A percentile compares a stretch with the other conserved stretches of the same genome.
These are phyloP conservation scores for Niebla homalea DNA, from an alignment of 495 filamentous ascomycete genomes.

Conservation along the genomic window DNA sequence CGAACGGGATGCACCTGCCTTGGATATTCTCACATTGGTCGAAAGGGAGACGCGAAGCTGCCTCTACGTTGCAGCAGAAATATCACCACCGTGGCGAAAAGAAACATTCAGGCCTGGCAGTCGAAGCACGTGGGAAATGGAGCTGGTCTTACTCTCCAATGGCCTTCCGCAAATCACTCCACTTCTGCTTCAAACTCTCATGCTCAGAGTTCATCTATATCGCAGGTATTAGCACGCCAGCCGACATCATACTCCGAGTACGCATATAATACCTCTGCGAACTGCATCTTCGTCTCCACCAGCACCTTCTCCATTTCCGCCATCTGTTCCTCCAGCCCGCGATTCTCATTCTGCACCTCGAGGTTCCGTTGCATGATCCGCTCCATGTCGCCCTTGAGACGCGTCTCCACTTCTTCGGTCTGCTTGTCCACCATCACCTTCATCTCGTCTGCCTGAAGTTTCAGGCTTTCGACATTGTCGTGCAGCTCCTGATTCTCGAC, in stretches of 20 bases:
- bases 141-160: slow-evolving; percentile 26
- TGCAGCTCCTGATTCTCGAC: slow-evolving; percentile 82
- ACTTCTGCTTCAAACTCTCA: slow-evolving; percentile 64
- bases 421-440: slow-evolving; percentile 77
- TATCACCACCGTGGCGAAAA: too few species aligned
- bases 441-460: slow-evolving; percentile 69
- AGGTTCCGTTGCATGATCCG: slow-evolving; percentile 82
- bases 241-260: not conserved
- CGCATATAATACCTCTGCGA: slow-evolving; percentile 64
- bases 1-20: slow-evolving; percentile 1
- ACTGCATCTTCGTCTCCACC: slow-evolving; percentile 87
- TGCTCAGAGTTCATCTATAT: slow-evolving; percentile 55
- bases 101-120: too few species aligned
- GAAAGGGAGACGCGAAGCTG: not conserved
- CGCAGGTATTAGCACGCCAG: slow-evolving; percentile 5
- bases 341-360: slow-evolving; percentile 91
- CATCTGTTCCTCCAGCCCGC: slow-evolving; percentile 75
- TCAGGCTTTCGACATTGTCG: slow-evolving; percentile 78
- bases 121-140: too few species aligned
- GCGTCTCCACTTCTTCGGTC: slow-evolving; percentile 73
- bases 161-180: slow-evolving; percentile 65
- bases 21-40: not conserved
- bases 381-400: slow-evolving; percentile 76
- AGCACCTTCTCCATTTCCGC: slow-evolving; percentile 88
- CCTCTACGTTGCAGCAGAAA: too few species aligned